phyloP scores from a whole-genome alignment of 2,329 filamentous ascomycete genomes.

The Ophiostoma tasmaniense region DNA sequence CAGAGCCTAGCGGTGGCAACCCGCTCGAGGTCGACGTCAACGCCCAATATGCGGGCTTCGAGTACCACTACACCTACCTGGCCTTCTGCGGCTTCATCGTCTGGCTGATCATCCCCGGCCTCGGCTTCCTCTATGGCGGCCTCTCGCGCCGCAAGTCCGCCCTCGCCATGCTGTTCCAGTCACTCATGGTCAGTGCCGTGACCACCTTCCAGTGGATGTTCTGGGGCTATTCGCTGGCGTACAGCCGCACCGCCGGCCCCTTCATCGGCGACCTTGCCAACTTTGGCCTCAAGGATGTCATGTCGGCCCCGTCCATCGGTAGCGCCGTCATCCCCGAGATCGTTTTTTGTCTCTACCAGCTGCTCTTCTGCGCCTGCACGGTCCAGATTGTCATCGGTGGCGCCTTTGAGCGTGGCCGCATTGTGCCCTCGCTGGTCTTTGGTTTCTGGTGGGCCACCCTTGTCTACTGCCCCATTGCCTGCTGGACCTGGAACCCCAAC shows the following conservation, averaged over 20 bases:
- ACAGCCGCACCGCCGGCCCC: conserved; percentile 65
- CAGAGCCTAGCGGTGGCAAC: conserved; percentile 50
- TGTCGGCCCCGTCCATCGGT: conserved; percentile 67
- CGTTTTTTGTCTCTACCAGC: conserved; percentile 76
- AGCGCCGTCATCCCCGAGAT: conserved; percentile 69
- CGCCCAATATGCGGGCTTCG: conserved; percentile 52
- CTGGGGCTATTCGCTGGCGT: conserved; percentile 78
- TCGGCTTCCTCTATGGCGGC: conserved; percentile 89
- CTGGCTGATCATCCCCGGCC: conserved; percentile 58
- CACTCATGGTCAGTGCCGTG: conserved; percentile 75
- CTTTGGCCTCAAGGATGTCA: conserved; percentile 68
- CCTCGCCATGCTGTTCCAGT: conserved; percentile 82
- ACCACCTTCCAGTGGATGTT: conserved; percentile 92
- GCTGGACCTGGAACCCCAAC: conserved; percentile 69
- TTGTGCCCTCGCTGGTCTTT: conserved; percentile 55
- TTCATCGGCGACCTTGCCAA: conserved; percentile 75
- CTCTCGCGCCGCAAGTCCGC: conserved; percentile 83
- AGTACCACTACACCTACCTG: conserved; percentile 12
- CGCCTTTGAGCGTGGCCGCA: conserved; percentile 52
- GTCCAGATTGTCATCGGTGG: conserved; percentile 61
- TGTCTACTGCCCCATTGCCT: conserved; percentile 65
- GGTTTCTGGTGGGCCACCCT: conserved; percentile 64
- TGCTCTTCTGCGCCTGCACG: conserved; percentile 81
- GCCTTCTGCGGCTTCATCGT: conserved; percentile 12
- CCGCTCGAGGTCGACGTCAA: conserved; percentile 62